Base-by-base conservation (phyloP, 768 basidiomycete genomes). In the Rhizopogon vesiculosus region DNA sequence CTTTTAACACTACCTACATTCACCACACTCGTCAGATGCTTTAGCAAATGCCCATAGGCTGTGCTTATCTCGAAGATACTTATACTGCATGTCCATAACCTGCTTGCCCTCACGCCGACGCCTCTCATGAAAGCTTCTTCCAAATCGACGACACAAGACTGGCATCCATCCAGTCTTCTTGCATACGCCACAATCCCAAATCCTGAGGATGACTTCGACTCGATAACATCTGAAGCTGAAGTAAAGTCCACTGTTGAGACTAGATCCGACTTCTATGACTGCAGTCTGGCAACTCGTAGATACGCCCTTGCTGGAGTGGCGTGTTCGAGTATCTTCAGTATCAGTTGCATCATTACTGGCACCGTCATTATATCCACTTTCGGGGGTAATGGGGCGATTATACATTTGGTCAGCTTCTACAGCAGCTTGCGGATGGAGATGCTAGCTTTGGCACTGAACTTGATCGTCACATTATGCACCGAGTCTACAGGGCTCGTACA, bases 401-500 rank as follows among this genome's bases (percentile, higher is more conserved):
- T 62, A 0, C 10, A 10, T 54, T 0, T 62, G 0, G 19, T 61
- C 25, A 55, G 58, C 46, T 54, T 62, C 45, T 3, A 15, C 10
- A 58, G 54, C 6, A 13, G 25, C 15, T 57, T 61, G 64, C 42
- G 66, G 49, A 59, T 55, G 38, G 70, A 70, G 46, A 42, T 59
- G 2, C 40, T 69, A 31, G 38, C 25, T 40, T 57, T 70, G 5
- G 63, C 19, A 2, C 62, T 69, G 43, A 71, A 64, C 18, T 42
- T 67, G n/a, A 56, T 70, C 54, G 61, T 69, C 39, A 56, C 66
- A 0, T 44, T 55, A 5, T 70, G 69, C 31, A 69, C 67, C 15
- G 69, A 70, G 33, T 61, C 70, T 3, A 68, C 59, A 6, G 70
- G 69, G 3, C 61, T 63, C 16, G 65, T 59, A 7, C 69, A 70